These are phyloP conservation scores for Saprolegnia parasitica DNA, from an alignment of 352 stramenopile species.

Conservation along the genomic window DNA sequence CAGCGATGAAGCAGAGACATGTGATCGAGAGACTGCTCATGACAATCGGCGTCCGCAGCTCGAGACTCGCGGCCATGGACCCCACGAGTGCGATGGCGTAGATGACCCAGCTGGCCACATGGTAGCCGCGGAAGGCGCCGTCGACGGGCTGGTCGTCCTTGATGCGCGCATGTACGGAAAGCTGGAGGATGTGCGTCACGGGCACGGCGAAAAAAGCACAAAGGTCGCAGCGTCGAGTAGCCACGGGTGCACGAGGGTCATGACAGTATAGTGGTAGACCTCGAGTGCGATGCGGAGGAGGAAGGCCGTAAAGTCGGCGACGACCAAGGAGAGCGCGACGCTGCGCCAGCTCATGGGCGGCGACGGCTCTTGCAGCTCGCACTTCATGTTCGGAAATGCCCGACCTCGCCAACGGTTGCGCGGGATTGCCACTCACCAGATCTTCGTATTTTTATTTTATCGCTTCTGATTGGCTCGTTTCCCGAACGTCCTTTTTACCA, in stretches of 20 bases:
- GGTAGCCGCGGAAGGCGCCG: slow-evolving; percentile 18
- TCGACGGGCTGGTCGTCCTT: neutral
- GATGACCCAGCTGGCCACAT: slow-evolving; percentile 18
- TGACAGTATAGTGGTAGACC: slow-evolving; percentile 4
- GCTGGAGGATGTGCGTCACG: neutral
- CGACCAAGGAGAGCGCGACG: neutral
- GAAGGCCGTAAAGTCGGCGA: slow-evolving; percentile 23
- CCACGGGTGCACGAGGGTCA: neutral
- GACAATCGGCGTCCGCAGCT: neutral
- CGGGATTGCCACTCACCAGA: neutral
- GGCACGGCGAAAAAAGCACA: slow-evolving; percentile 7
- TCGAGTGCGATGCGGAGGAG: slow-evolving; percentile 10
- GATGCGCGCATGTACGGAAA: neutral
- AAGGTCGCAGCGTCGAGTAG: slow-evolving; percentile 1
- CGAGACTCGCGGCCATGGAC: neutral
- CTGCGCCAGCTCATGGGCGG: neutral
- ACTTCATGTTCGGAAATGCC: neutral
- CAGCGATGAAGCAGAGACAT: slow-evolving; percentile 48
- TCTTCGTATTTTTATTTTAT: too few relatives aligned
- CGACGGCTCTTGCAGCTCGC: neutral
- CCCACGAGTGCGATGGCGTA: neutral
- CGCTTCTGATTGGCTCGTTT: neutral
- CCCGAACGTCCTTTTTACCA: neutral
- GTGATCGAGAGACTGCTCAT: neutral
- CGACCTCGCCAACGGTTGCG: neutral